Evolutionary conservation across 768 basidiomycete genomes (phyloP).

Genomic region (Serpula lacrymans): DNA sequence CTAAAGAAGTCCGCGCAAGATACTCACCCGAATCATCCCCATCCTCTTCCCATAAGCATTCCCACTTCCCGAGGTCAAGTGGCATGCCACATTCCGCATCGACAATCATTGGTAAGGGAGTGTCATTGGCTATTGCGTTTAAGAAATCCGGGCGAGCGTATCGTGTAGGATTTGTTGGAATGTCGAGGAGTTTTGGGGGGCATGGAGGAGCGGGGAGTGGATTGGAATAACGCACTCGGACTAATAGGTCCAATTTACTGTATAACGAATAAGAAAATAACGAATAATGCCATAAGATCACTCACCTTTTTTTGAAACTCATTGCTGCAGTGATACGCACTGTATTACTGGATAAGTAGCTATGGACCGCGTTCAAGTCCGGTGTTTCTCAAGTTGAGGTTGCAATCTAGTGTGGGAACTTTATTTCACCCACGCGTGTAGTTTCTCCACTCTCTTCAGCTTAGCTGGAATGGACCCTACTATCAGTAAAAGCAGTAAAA

Average conservation of each 20-base stretch:
- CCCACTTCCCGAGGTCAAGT: conserved; percentile 79
- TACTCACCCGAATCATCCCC: conserved; percentile 62
- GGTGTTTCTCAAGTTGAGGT: no score
- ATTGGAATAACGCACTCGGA: conserved; percentile 91
- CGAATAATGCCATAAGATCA: background rate
- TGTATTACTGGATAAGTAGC: no score
- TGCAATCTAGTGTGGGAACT: no score
- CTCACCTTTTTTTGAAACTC: conserved; percentile 58
- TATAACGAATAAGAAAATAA: conserved; percentile 15
- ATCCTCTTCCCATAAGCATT: conserved; percentile 80
- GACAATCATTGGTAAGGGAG: conserved; percentile 90
- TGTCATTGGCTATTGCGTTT: conserved; percentile 73
- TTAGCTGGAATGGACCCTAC: no score
- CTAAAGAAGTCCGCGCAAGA: conserved; percentile 16
- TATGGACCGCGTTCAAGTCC: no score
- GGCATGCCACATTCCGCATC: conserved; percentile 98
- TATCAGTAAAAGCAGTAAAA: no score
- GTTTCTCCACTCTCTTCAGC: no score
- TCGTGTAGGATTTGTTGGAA: conserved; percentile 85
- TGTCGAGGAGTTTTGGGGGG: conserved; percentile 91
- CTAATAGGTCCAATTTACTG: conserved; percentile 86
- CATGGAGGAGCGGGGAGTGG: conserved; percentile 95
- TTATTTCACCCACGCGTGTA: no score
- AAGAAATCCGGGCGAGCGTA: conserved; percentile 87
- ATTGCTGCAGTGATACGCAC: no score